Evolutionary conservation across 2,329 filamentous ascomycete species (phyloP).

Genomic region (Coniochaeta sp.): DNA sequence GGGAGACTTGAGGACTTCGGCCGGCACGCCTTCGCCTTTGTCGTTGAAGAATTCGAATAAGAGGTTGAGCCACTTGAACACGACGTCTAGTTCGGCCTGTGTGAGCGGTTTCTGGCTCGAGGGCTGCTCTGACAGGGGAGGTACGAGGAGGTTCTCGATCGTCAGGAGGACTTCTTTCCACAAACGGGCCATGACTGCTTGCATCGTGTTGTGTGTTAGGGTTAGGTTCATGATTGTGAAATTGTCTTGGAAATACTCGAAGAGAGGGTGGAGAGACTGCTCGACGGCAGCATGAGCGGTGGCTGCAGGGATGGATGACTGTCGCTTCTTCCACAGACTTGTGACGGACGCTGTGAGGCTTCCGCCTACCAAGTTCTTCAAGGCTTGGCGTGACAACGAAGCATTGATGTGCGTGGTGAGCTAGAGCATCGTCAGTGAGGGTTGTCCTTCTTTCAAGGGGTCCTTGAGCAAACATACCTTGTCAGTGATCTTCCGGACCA

Average conservation of each 20-base stretch:
- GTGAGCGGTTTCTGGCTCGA: constrained; percentile 77
- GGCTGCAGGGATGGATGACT: constrained; percentile 40
- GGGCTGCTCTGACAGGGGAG: constrained; percentile 89
- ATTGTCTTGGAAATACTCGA: constrained; percentile 95
- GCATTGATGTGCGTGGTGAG: constrained; percentile 89
- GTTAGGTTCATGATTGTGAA: constrained; percentile 99
- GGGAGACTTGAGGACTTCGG: constrained; percentile 87
- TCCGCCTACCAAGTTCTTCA: constrained; percentile 65
- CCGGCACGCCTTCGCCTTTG: constrained; percentile 77
- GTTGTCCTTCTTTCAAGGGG: background rate
- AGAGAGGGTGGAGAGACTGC: constrained; percentile 74
- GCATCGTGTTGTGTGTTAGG: constrained; percentile 91
- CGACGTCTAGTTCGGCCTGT: constrained; percentile 85
- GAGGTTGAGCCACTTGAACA: constrained; percentile 88
- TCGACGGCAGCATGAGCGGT: constrained; percentile 68
- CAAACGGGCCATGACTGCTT: constrained; percentile 92
- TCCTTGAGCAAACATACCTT: constrained; percentile 56
- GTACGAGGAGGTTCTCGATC: constrained; percentile 82
- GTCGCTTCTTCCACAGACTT: constrained; percentile 56
- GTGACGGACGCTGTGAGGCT: constrained; percentile 66
- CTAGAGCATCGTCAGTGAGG: constrained; percentile 32
- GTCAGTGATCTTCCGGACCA: constrained; percentile 96
- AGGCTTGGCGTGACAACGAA: constrained; percentile 74
- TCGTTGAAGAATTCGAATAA: constrained; percentile 95
- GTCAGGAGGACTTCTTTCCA: constrained; percentile 97